Percentiles rank a stretch among this genome's conserved stretches.
These are phyloP conservation scores for Pilasporangium apinafurcum DNA, from an alignment of 352 stramenopile species.

Conservation along the genomic window DNA sequence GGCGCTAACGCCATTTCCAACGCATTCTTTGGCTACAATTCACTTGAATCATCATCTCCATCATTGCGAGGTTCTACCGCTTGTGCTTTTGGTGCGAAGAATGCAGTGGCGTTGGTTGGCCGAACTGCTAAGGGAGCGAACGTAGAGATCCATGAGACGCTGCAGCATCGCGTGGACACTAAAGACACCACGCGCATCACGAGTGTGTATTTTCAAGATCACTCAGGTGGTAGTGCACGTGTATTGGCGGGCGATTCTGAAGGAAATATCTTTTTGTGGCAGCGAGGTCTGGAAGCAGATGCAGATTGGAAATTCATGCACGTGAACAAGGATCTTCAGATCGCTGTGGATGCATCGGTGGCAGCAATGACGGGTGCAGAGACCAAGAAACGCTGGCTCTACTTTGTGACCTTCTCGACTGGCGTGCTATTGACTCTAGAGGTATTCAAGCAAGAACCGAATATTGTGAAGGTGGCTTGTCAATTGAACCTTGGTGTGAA, in stretches of 20 bases:
- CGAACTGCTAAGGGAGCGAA: constrained; percentile 1
- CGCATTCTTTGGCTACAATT: constrained; percentile 25
- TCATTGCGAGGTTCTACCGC: constrained; percentile 4
- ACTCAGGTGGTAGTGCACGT: background rate
- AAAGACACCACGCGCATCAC: constrained; percentile 31
- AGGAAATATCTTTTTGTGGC: constrained; percentile 57
- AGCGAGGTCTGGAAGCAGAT: background rate
- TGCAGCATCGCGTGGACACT: constrained; percentile 33
- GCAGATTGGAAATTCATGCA: constrained; percentile 13
- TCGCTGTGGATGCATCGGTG: constrained; percentile 31
- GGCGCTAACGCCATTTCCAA: constrained; percentile 49
- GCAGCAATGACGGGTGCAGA: constrained; percentile 20
- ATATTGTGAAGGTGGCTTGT: constrained; percentile 9
- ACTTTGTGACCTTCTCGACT: constrained; percentile 39
- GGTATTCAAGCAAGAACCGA: constrained; percentile 2
- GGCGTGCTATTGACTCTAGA: constrained; percentile 32
- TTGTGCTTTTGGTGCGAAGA: constrained; percentile 35
- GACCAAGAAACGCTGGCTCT: constrained; percentile 25
- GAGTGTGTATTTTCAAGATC: constrained; percentile 21
- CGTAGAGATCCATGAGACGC: constrained; percentile 23
- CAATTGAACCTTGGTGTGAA: constrained; percentile 24
- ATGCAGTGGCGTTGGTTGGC: constrained; percentile 35
- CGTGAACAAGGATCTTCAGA: constrained; percentile 12
- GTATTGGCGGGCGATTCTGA: constrained; percentile 62
- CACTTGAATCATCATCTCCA: background rate